Evolutionary conservation across 495 filamentous ascomycete species (phyloP), one percentile per base, ranked within the genome.

Genomic region (Aspergillus conjunctus): DNA sequence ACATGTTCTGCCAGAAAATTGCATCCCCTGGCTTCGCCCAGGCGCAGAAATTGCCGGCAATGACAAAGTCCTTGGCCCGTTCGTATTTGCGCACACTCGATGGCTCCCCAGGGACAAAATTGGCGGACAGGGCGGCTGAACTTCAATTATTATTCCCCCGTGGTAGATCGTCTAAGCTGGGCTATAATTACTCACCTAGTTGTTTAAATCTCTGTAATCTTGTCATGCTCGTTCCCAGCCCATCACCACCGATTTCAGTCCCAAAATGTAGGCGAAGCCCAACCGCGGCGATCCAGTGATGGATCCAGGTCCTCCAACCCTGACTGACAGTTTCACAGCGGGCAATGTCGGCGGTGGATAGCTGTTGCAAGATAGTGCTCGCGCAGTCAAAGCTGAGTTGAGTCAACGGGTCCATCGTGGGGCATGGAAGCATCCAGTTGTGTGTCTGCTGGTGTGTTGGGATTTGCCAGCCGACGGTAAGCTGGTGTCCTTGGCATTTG

Each of bases 361-460:
- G 22, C 18, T 51, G 15, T 17, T 39, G 21, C n/a, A 58, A 32
- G 21, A 58, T 51, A 2, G 12, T 8, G 33, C 3, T 39, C 1
- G 56, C 56, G 45, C 56, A 58, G 7, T 58, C 56, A n/a, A 50
- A 17, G 30, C 11, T 12, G 9, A 58, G 56, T 21, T 1, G 14
- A 20, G 14, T 30, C 2, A 58, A 58, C 1, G 56, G 56, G 30
- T 58, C 56, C 43, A n/a, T n/a, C n/a, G n/a, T n/a, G n/a, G n/a
- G n/a, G n/a, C n/a, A n/a, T n/a, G n/a, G n/a, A n/a, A n/a, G n/a
- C n/a, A n/a, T n/a, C n/a, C n/a, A n/a, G n/a, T n/a, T n/a, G n/a
- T n/a, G n/a, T n/a, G n/a, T n/a, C n/a, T n/a, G n/a, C n/a, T n/a
- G n/a, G n/a, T n/a, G n/a, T n/a, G n/a, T n/a, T n/a, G n/a, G n/a